Percentiles rank a stretch among this genome's conserved stretches.
These are phyloP conservation scores for Eimeria nieschulzi DNA, from an alignment of 169 alveolate species.

Conservation along the genomic window DNA sequence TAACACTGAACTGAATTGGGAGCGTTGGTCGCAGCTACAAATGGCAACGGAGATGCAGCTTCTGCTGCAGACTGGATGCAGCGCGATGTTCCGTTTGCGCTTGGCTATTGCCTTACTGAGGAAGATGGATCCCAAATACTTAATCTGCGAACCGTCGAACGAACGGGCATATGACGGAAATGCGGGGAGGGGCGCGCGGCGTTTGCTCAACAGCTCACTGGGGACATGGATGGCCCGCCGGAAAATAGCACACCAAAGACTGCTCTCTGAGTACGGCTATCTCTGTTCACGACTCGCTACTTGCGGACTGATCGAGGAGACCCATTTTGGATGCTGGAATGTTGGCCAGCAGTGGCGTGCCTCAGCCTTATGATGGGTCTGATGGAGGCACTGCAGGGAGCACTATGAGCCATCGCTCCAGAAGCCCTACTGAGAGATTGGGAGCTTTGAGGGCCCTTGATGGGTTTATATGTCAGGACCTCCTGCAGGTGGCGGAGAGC, in stretches of 20 bases:
- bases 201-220: slow-evolving; percentile 26
- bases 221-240: slow-evolving; percentile 48
- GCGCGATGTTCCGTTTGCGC: background rate
- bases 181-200: background rate
- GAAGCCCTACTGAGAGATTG: background rate
- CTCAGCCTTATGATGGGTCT: background rate
- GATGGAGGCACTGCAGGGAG: background rate
- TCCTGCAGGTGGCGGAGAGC: slow-evolving; percentile 7
- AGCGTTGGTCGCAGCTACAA: slow-evolving; percentile 51
- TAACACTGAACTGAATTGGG: slow-evolving; percentile 8
- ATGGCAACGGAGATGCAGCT: slow-evolving; percentile 14
- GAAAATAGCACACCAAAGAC: slow-evolving; percentile 21
- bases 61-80: slow-evolving; percentile 51
- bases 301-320: background rate
- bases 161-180: background rate
- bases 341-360: background rate
- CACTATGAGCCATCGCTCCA: background rate
- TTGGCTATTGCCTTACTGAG: slow-evolving; percentile 19
- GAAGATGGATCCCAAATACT: background rate
- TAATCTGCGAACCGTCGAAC: background rate
- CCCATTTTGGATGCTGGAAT: background rate
- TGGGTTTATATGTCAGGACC: background rate
- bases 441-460: slow-evolving; percentile 10
- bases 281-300: background rate
- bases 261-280: background rate